Conservation (phyloP, 768 basidiomycete species). For the Boletus speciosus region DNA sequence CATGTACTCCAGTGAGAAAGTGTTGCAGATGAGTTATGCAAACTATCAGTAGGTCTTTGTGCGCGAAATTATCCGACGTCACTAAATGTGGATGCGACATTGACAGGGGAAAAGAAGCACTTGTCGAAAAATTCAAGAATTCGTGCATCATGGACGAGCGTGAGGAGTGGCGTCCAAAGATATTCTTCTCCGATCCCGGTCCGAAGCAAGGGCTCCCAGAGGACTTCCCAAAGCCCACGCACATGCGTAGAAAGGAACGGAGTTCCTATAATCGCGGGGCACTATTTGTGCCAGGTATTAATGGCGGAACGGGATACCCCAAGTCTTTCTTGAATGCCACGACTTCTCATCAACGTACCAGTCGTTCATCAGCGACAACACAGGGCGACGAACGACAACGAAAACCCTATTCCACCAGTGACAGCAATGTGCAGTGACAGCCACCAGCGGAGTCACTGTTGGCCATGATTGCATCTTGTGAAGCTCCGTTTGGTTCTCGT, state of each 20-base stretch:
- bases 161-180: conserved; percentile 79
- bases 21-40: conserved; percentile 88
- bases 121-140: conserved; percentile 91
- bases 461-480: neutral
- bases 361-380: conserved; percentile 10
- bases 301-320: conserved; percentile 21
- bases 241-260: conserved; percentile 78
- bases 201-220: conserved; percentile 70
- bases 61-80: conserved; percentile 1
- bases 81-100: conserved; percentile 1
- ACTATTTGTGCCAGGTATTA: conserved; percentile 54
- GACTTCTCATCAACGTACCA: conserved; percentile 15
- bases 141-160: conserved; percentile 87
- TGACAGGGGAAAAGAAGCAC: conserved; percentile 78
- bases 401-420: conserved; percentile 11
- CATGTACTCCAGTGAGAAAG: conserved; percentile 88
- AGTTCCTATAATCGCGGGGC: conserved; percentile 75
- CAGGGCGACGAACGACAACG: conserved; percentile 28
- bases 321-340: conserved; percentile 28
- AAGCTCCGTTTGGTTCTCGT: neutral
- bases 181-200: conserved; percentile 73
- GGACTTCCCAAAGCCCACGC: conserved; percentile 80
- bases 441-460: neutral
- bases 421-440: conserved; percentile 7
- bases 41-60: conserved; percentile 75